Percentiles rank a stretch among this genome's conserved stretches.
These are phyloP conservation scores for Liquidambar formosana DNA, from an alignment of 164 flowering plant species.

Conservation along the genomic window DNA sequence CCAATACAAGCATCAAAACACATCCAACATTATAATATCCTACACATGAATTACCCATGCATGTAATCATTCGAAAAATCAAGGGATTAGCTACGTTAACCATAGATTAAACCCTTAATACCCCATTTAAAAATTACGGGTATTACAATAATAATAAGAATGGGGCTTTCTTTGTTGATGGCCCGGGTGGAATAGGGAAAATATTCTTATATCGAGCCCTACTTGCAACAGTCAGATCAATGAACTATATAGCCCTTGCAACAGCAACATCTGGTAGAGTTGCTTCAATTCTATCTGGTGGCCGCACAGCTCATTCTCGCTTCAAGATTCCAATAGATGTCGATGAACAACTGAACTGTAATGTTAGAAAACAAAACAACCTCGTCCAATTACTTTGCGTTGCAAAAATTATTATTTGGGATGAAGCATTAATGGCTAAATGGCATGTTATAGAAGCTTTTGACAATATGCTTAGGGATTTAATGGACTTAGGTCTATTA, in stretches of 20 bases:
- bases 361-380: neutral
- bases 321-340: neutral
- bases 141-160: too few species aligned
- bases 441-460: neutral
- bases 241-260: neutral
- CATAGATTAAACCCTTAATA: too few species aligned
- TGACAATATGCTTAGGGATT: neutral
- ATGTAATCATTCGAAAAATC: too few species aligned
- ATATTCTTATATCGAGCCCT: neutral
- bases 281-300: neutral
- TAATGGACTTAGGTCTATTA: neutral
- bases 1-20: too few species aligned
- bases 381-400: too few species aligned
- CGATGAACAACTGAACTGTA: neutral
- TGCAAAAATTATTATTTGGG: neutral
- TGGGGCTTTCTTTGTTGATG: slow-evolving; percentile 5
- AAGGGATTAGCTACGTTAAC: too few species aligned
- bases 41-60: too few species aligned
- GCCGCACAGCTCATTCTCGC: neutral
- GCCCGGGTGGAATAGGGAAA: neutral
- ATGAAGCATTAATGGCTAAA: neutral
- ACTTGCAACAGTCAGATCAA: neutral
- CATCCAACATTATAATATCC: too few species aligned
- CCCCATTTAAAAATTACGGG: too few species aligned
- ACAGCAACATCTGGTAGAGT: neutral